Conservation (phyloP, 129 eudicot genomes). For the Flaveria trinervia region DNA sequence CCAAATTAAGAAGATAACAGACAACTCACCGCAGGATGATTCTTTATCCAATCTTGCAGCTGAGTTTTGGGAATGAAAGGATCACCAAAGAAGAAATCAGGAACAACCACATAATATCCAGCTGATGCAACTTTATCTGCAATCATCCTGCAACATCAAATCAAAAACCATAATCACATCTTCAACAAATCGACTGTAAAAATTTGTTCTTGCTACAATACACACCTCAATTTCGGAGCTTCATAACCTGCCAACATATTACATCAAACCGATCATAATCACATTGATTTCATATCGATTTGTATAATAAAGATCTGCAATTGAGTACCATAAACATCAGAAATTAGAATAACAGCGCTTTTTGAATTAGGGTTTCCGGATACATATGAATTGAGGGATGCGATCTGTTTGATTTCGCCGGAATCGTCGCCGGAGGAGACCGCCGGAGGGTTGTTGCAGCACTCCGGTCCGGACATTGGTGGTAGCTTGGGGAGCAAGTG, state of each 20-base stretch:
- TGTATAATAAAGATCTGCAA: too few species aligned
- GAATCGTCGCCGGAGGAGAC: conserved; percentile 32
- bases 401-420: conserved; percentile 43
- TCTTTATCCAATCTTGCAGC: conserved; percentile 51
- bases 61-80: conserved; percentile 42
- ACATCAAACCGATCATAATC: conserved; percentile 1
- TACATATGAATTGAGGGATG: conserved; percentile 42
- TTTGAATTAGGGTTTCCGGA: conserved; percentile 40
- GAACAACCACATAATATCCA: conserved; percentile 74
- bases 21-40: conserved; percentile 58
- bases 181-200: not conserved
- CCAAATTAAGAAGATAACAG: not conserved
- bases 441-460: conserved; percentile 46
- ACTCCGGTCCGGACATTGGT: conserved; percentile 43
- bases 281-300: too few species aligned
- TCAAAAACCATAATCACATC: not conserved
- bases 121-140: conserved; percentile 74
- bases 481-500: too few species aligned
- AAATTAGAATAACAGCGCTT: conserved; percentile 37
- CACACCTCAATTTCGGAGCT: conserved; percentile 54
- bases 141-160: conserved; percentile 45
- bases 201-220: conserved; percentile 7
- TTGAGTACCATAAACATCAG: conserved; percentile 38
- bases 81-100: conserved; percentile 66
- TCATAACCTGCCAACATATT: conserved; percentile 44